Evolutionary conservation across 805 yeast genomes (phyloP).

Genomic region (Kuraishia capsulata): DNA sequence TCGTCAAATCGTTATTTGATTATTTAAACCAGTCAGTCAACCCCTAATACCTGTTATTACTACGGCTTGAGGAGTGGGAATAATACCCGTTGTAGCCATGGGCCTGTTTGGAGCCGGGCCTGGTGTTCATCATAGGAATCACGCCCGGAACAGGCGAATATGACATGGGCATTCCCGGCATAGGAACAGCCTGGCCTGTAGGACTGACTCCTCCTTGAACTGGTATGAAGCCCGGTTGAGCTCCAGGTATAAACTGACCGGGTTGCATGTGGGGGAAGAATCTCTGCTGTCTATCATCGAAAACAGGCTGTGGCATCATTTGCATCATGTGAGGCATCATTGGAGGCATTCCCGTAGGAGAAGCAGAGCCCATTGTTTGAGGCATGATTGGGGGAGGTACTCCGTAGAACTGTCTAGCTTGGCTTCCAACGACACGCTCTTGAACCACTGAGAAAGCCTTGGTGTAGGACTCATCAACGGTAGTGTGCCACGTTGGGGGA

Average conservation of each 20-base stretch:
- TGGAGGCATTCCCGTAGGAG: constrained; percentile 4
- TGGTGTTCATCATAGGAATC: background rate
- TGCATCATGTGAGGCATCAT: constrained; percentile 5
- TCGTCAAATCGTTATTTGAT: background rate
- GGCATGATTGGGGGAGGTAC: constrained; percentile 4
- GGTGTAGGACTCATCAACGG: constrained; percentile 47
- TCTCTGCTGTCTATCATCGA: background rate
- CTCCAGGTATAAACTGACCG: background rate
- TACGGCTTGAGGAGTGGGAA: background rate
- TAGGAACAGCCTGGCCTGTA: background rate
- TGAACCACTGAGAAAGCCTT: constrained; percentile 35
- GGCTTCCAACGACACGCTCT: constrained; percentile 12
- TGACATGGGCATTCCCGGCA: background rate
- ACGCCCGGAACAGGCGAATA: background rate
- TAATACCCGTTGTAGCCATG: background rate
- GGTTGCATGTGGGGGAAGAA: background rate
- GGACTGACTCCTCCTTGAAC: background rate
- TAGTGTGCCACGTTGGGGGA: constrained; percentile 69
- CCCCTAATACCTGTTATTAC: background rate
- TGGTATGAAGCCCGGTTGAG: background rate
- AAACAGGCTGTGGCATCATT: constrained; percentile 4
- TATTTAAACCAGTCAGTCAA: too few species aligned
- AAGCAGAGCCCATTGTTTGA: too few species aligned
- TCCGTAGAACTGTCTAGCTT: background rate
- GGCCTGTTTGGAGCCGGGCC: background rate